These are phyloP conservation scores for Linum lewisii DNA, from an alignment of 345 rosid species.

Conservation along the genomic window DNA sequence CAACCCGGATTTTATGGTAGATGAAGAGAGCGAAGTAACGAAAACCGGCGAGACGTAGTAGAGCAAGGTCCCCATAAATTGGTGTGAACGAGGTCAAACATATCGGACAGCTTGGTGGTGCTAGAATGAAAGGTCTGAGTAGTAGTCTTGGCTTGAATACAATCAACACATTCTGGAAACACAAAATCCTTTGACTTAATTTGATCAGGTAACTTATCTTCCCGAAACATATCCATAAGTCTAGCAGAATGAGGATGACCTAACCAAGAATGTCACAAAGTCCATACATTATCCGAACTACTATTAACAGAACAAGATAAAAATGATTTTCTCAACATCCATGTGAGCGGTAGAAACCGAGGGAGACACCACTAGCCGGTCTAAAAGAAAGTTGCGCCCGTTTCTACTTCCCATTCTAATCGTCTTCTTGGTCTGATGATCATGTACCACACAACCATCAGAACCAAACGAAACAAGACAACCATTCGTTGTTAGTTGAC, in stretches of 20 bases:
- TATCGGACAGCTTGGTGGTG: background rate
- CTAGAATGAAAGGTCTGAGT: background rate
- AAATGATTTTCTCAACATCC: background rate
- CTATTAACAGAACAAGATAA: background rate
- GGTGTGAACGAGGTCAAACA: background rate
- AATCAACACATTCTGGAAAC: background rate
- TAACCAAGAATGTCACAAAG: too few species aligned
- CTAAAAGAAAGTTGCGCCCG: background rate
- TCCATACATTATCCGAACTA: background rate
- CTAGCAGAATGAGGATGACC: background rate
- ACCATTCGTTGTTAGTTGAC: background rate
- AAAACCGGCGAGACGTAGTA: background rate
- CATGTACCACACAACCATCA: background rate
- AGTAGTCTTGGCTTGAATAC: background rate
- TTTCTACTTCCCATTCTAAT: background rate
- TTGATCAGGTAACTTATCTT: background rate
- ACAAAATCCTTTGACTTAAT: background rate
- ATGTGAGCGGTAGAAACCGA: background rate
- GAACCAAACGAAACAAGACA: background rate
- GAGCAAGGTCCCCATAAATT: background rate
- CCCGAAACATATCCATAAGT: background rate
- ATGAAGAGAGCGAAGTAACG: background rate
- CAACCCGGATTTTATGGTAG: background rate
- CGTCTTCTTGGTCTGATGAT: background rate
- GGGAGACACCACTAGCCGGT: background rate